Base-by-base conservation (phyloP, 2,329 filamentous ascomycete genomes). In the Aureobasidium melanogenum region DNA sequence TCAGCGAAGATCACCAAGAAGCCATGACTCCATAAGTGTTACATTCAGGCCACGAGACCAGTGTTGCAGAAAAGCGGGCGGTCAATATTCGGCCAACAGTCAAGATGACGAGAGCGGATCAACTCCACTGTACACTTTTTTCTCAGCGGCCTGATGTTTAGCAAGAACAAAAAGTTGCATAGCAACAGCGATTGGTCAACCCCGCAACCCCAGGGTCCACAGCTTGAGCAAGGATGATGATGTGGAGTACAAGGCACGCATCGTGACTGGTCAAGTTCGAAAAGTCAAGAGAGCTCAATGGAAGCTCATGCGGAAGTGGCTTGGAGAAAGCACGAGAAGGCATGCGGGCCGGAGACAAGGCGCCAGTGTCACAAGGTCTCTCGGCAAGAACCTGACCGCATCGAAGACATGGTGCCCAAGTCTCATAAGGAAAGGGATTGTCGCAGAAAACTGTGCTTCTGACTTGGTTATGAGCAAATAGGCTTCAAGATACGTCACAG, bases 231-330 rank as follows among this genome's bases (percentile, higher is more conserved):
- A 3, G 54, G 54, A 62, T 62, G 61, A 62, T 55, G 47, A 17
- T 58, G 60, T 50, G 61, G 52, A 52, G 54, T 17, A 30, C 61
- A 46, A 59, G 55, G 61, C 55, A 62, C 54, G 47, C 52, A 12
- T 51, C 28, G 34, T 62, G 43, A 62, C 24, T 62, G 54, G 61
- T 24, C 46, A 55, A 24, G 54, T 32, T 19, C 2, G 12, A 5
- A 36, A 54, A 28, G 5, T 19, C 26, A 30, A 51, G 44, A 32
- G 17, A 28, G 59, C 50, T 54, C 50, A 38, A 30, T n/a, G 39
- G 38, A 3, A 38, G 48, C 50, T 61, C 48, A 47, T 17, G n/a
- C 56, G 56, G 56, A 50, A 59, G 56, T 59, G 56, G 56, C 56
- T 59, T 59, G 30, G 17, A 50, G 17, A 17, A 8, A 12, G 56